A percentile compares a stretch with the other conserved stretches of the same genome.
Evolutionary conservation across 2,329 filamentous ascomycete genomes (phyloP).

Genomic region (Talaromyces sp.): DNA sequence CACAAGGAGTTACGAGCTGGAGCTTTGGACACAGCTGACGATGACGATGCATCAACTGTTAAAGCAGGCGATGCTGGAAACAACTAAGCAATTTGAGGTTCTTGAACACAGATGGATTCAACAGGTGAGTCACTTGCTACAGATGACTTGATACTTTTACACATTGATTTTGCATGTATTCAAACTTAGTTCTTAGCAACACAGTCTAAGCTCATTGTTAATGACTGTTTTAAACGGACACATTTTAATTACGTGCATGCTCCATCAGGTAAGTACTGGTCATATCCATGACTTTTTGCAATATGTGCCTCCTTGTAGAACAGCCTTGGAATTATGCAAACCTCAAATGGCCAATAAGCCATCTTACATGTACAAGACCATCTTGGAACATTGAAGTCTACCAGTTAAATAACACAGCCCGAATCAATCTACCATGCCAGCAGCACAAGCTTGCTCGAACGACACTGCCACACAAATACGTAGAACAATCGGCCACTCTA

Average conservation of each 20-base stretch:
- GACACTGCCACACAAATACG: neutral
- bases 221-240: neutral
- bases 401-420: too few relatives aligned
- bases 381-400: too few relatives aligned
- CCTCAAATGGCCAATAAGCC: neutral
- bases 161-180: neutral
- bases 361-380: too few relatives aligned
- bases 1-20: neutral
- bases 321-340: neutral
- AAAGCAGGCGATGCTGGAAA: neutral
- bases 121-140: neutral
- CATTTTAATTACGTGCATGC: neutral
- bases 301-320: too few relatives aligned
- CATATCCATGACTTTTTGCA: too few relatives aligned
- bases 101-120: neutral
- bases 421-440: neutral
- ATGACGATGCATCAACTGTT: neutral
- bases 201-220: neutral
- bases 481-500: too few relatives aligned
- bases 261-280: too few relatives aligned
- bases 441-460: neutral
- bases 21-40: neutral
- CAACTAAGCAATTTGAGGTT: neutral
- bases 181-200: neutral
- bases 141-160: neutral